Evolutionary conservation across 1,284 basidiomycete genomes (phyloP), one percentile per base, ranked within the genome.

Genomic region (Tausonia pullulans): DNA sequence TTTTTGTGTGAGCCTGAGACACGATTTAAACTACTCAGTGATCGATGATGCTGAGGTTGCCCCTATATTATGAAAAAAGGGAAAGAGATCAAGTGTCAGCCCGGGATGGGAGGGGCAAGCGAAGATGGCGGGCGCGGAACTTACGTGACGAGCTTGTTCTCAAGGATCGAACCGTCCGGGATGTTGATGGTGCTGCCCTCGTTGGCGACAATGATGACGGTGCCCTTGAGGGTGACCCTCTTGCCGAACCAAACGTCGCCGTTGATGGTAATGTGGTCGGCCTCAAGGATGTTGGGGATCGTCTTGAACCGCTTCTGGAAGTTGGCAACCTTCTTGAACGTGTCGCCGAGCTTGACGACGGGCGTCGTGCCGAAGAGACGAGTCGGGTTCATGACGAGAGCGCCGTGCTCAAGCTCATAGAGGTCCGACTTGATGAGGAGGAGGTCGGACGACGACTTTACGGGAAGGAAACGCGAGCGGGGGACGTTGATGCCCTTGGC

Each of bases 301-400:
- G 87, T 90, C 84, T 94, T 96, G 87, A 95, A 95, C 58, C 92
- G 83, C 79, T 93, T 94, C 81, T 97, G 91, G 84, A 97, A 98
- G 76, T 93, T 87, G 71, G 90, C 87, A 64, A 98, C 96, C 88
- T 92, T 82, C 75, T 82, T 80, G 73, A 81, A 78, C 63, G 74
- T 70, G 75, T 95, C 91, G 61, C 94, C 92, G 55, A 98, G 84
- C 81, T 98, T 98, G 81, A 99, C 91, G 65, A 98, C 95, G 40
- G 96, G 95, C 3, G 92, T 97, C 55, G 87, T 91, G 68, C 79
- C 87, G 76, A 98, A 98, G 84, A 94, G 89, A 73, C 92, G 80
- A 65, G 84, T 82, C 71, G 87, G 84, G 77, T 91, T 93, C 83
- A 98, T 88, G 68, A 93, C 84, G 62, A 98, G 84, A 73, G 90